Evolutionary conservation across 176 grass and related monocot genomes (phyloP), one percentile per base, ranked within the genome.

Genomic region (Ensete glaucum): DNA sequence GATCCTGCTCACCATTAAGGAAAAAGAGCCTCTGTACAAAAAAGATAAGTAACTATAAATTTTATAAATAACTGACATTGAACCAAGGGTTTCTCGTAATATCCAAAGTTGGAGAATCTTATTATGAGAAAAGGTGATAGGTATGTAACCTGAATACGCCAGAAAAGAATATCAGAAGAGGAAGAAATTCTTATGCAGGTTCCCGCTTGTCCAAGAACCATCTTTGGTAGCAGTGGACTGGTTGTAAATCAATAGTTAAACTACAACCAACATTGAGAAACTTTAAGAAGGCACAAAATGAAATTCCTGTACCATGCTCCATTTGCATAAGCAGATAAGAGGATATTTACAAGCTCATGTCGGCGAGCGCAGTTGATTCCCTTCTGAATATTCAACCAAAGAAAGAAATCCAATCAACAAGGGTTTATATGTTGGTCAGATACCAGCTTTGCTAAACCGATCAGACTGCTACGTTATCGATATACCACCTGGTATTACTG

Each of bases 1-100:
- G 84, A 69, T 98, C 94, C 85, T 93, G 94, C 77, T 98, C 88
- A 12, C 94, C 86, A 54, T 93, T 93, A 34, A 98, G 86, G 79
- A 98, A 98, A 81, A 98, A 98, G 72, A 98, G 81, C 71, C 90
- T 90, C 94, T 98, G 82, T 83, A 89, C 77, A 63, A 48, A 55
- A 11, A 74, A 14, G 57, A 26, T 9, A 73, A 29, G 23, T 58
- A 8, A 56, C 13, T 9, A 50, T 21, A 53, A 43, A 43, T 6
- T 43, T 43, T 43, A 43, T 14, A 64, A 15, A 73, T 70, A 43
- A 15, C 54, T 52, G 21, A 48, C 27, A 14, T 12, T 14, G 26
- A 59, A 60, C 5, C 53, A 20, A 21, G 49, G 29, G 21, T 55
- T 54, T 73, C 17, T 72, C 26, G 26, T 12, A 74, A 84, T 54